Evolutionary conservation across 2,329 filamentous ascomycete species (phyloP).

Genomic region (Iodosphaeria phyllophila): DNA sequence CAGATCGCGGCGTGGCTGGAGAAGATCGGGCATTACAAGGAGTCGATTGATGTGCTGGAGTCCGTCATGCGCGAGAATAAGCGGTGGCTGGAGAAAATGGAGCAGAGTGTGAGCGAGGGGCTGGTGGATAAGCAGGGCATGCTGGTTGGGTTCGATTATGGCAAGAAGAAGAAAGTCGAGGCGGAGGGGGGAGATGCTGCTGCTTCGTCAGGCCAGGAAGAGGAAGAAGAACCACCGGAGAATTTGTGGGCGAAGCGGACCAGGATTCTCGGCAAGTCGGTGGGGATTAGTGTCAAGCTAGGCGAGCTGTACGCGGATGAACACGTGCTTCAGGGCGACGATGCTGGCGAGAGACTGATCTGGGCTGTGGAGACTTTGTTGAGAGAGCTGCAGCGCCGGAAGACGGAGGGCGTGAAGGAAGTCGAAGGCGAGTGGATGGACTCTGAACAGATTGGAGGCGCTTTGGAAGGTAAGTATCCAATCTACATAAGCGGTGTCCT

Average conservation of each 20-base stretch:
- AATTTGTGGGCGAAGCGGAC: conserved; percentile 39
- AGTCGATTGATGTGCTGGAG: conserved; percentile 62
- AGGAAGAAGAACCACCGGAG: conserved; percentile 17
- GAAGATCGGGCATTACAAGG: conserved; percentile 48
- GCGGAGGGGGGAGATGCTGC: conserved; percentile 4
- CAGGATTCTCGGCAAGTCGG: conserved; percentile 51
- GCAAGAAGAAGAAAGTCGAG: too few species aligned
- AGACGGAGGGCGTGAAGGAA: conserved; percentile 46
- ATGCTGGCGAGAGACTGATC: conserved; percentile 56
- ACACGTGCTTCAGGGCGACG: conserved; percentile 53
- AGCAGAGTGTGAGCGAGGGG: conserved; percentile 27
- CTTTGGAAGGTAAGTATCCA: conserved; percentile 40
- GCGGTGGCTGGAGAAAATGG: conserved; percentile 38
- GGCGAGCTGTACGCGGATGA: conserved; percentile 66
- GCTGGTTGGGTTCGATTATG: conserved; percentile 11
- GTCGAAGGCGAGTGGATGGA: conserved; percentile 56
- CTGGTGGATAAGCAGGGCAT: conserved; percentile 21
- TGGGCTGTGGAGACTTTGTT: conserved; percentile 70
- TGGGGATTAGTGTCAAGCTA: conserved; percentile 66
- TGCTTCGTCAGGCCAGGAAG: conserved; percentile 6
- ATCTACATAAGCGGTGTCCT: too few species aligned
- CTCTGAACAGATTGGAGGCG: conserved; percentile 51
- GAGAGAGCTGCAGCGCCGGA: conserved; percentile 52
- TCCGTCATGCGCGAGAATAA: conserved; percentile 52
- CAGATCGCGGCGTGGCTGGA: conserved; percentile 67